These are phyloP conservation scores for Candida pseudoglaebosa DNA, from an alignment of 805 yeast genomes.

Conservation along the genomic window DNA sequence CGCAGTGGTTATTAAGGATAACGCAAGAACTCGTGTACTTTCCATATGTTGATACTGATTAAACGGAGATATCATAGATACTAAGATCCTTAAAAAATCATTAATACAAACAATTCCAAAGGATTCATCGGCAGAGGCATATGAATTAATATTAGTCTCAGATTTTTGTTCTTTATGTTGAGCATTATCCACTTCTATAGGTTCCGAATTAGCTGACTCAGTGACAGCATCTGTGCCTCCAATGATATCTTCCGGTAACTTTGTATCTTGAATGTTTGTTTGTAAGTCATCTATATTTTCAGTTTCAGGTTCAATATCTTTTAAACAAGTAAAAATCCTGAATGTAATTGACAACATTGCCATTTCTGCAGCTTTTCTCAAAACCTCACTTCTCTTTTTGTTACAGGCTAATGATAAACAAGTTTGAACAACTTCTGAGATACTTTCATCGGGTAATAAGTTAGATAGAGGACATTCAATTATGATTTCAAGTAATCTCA, in stretches of 20 bases:
- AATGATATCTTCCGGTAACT: constrained; percentile 55
- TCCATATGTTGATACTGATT: constrained; percentile 85
- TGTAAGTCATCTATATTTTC: constrained; percentile 39
- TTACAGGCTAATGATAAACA: constrained; percentile 90
- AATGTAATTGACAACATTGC: constrained; percentile 68
- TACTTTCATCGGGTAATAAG: constrained; percentile 71
- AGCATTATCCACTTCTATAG: constrained; percentile 9
- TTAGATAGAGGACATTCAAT: constrained; percentile 62
- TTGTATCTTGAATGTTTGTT: constrained; percentile 44
- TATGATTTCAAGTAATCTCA: constrained; percentile 64
- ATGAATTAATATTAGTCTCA: not conserved
- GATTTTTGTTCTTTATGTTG: constrained; percentile 1
- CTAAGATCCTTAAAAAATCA: constrained; percentile 70
- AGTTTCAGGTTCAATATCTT: constrained; percentile 54
- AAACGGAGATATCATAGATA: constrained; percentile 77
- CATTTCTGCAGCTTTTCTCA: constrained; percentile 85
- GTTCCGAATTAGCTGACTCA: constrained; percentile 12
- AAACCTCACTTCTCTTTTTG: constrained; percentile 83
- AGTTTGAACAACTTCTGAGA: constrained; percentile 87
- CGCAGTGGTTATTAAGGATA: constrained; percentile 70
- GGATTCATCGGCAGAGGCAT: constrained; percentile 30
- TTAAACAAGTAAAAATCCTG: constrained; percentile 60
- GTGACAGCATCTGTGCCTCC: constrained; percentile 40
- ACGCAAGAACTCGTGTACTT: constrained; percentile 77
- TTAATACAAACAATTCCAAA: constrained; percentile 74